These are phyloP conservation scores for Trypanosoma avium DNA, from an alignment of 208 protist species.

Conservation along the genomic window DNA sequence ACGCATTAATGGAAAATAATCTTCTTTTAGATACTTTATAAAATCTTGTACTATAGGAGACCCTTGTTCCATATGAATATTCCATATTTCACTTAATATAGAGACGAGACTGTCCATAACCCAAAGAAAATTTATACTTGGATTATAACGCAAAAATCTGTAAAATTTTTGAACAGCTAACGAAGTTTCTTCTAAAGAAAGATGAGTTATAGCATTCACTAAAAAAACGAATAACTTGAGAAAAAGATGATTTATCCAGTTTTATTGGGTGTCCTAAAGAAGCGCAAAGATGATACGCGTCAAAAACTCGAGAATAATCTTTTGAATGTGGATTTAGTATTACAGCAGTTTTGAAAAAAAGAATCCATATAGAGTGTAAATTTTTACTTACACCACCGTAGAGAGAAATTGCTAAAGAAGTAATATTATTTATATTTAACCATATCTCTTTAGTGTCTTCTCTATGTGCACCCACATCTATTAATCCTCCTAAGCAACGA, in stretches of 20 bases:
- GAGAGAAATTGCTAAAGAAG: conserved; percentile 43
- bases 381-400: conserved; percentile 47
- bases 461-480: conserved; percentile 34
- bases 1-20: conserved; percentile 27
- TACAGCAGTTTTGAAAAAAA: conserved; percentile 76
- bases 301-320: conserved; percentile 45
- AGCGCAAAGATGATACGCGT: conserved; percentile 65
- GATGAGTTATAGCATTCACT: conserved; percentile 26
- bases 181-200: conserved; percentile 11
- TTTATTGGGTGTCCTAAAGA: conserved; percentile 34
- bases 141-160: conserved; percentile 54
- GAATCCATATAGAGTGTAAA: conserved; percentile 54
- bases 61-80: conserved; percentile 25
- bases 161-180: conserved; percentile 16
- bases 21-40: conserved; percentile 13
- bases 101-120: conserved; percentile 50
- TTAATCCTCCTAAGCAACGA: conserved; percentile 55
- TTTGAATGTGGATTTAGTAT: conserved; percentile 36
- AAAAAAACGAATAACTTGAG: conserved; percentile 63
- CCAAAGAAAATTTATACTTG: conserved; percentile 67
- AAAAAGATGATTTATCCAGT: conserved; percentile 47
- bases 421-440: conserved; percentile 37
- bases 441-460: conserved; percentile 24
- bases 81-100: conserved; percentile 53
- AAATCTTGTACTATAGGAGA: conserved; percentile 34